Evolutionary conservation across 2,329 filamentous ascomycete species (phyloP).

Genomic region (Clathrospora elynae): DNA sequence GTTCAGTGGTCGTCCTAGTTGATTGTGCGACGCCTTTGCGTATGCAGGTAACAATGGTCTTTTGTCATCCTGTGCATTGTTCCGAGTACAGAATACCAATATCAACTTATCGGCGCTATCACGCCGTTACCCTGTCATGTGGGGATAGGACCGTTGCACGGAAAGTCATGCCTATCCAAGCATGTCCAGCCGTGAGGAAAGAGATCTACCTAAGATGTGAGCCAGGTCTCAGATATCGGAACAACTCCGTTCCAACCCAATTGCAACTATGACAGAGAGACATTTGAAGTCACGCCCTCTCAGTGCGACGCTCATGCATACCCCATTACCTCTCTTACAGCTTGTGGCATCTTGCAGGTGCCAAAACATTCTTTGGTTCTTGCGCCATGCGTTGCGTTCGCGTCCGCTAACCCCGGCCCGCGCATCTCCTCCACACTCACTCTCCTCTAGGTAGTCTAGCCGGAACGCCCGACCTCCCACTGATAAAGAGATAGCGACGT

Average conservation of each 20-base stretch:
- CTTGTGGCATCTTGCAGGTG: neutral
- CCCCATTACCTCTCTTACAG: neutral
- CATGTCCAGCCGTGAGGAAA: constrained; percentile 18
- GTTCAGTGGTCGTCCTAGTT: neutral
- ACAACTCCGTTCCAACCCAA: constrained; percentile 5
- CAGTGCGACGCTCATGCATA: neutral
- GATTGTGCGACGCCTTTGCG: no score
- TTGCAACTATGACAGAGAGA: neutral
- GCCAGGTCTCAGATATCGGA: constrained; percentile 12
- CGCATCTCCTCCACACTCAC: constrained; percentile 9
- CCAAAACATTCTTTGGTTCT: neutral
- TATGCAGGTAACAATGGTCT: no score
- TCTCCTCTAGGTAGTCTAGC: constrained; percentile 11
- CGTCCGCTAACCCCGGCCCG: no score
- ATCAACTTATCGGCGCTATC: no score
- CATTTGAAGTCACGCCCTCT: neutral
- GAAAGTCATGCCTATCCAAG: constrained; percentile 16
- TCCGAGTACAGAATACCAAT: no score
- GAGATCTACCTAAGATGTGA: constrained; percentile 9
- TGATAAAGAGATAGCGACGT: constrained; percentile 18
- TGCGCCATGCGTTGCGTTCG: neutral
- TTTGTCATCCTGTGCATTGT: no score
- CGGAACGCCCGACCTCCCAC: constrained; percentile 6
- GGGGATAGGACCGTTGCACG: constrained; percentile 10
- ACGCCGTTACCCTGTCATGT: no score